Evolutionary conservation across 2,329 filamentous ascomycete species (phyloP), one percentile per base, ranked within the genome.

Genomic region (Chrysoporthe cubensis): DNA sequence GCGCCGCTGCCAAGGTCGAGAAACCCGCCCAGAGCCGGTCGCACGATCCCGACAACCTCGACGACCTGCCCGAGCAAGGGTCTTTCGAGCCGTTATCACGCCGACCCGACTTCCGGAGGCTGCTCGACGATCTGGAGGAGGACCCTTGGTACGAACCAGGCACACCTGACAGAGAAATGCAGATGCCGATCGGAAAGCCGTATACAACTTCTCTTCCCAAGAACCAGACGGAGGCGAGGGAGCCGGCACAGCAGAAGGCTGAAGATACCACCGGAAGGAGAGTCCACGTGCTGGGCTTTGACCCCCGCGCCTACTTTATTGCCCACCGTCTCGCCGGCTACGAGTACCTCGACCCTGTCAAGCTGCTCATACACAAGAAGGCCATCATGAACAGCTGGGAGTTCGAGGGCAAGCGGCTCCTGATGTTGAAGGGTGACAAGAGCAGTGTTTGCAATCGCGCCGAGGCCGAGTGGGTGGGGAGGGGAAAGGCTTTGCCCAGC

Each of bases 291-390:
- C 34, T 71, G 5, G 65, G 67, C 32, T 68, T 60, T 26, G 69
- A 71, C 26, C 64, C 66, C 1, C 57, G 60, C 18, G 69, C 63
- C 34, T 70, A 62, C 40, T 78, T 75, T 60, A 72, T 79, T 63
- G 72, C 76, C 1, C 75, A 78, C 65, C 66, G 71, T 2, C 66
- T 79, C 18, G 74, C 77, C 13, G 71, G 73, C 34, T 72, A 73
- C 62, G 62, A 72, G 5, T 68, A 72, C 2, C 72, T 74, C 21
- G 75, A 76, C 4, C 75, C 76, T 0, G 73, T 76, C 43, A 73
- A 72, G 37, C 74, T 76, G 65, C 66, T 79, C 8, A 67, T 78
- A 21, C 69, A 74, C 57, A 67, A 61, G 14, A 50, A 21, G 46
- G 54, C 56, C 18, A 50, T 73, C 1, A 66, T 69, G 70, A 66